Conservation (phyloP, 805 yeast species). For the Cyberlindnera bimundalis region DNA sequence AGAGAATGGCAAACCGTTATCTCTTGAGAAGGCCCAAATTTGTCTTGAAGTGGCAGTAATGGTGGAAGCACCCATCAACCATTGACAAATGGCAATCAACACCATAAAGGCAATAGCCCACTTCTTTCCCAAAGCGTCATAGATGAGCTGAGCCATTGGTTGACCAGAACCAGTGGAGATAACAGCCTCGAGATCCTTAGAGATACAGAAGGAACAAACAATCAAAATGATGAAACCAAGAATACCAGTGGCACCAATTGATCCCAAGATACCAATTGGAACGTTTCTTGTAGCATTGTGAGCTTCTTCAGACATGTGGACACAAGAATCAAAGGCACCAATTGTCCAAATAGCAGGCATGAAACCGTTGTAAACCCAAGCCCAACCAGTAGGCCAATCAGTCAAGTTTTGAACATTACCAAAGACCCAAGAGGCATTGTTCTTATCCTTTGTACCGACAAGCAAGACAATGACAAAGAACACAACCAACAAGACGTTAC, state of each 20-base stretch:
- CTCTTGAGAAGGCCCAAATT: constrained; percentile 74
- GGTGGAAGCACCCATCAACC: constrained; percentile 62
- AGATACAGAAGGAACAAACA: constrained; percentile 50
- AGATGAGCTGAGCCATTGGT: constrained; percentile 61
- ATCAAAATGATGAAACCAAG: constrained; percentile 56
- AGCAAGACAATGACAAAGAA: constrained; percentile 64
- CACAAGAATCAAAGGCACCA: constrained; percentile 68
- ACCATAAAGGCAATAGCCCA: constrained; percentile 67
- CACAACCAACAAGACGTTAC: constrained; percentile 50
- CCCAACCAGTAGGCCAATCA: constrained; percentile 58
- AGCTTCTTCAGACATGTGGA: constrained; percentile 72
- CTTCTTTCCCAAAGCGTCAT: constrained; percentile 55
- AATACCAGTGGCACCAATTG: constrained; percentile 52
- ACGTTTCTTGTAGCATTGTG: constrained; percentile 55
- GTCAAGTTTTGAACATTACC: constrained; percentile 45
- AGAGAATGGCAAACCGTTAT: constrained; percentile 65
- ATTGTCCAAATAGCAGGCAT: constrained; percentile 73
- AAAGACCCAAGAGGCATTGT: constrained; percentile 52
- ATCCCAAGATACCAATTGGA: constrained; percentile 60
- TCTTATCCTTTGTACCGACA: constrained; percentile 44
- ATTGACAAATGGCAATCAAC: constrained; percentile 55
- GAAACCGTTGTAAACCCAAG: constrained; percentile 45
- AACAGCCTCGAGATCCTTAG: constrained; percentile 31
- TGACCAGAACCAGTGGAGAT: constrained; percentile 43
- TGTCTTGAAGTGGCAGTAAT: constrained; percentile 66